Base-by-base conservation (phyloP, 148 eudicot species). In the Persicaria tinctoria region DNA sequence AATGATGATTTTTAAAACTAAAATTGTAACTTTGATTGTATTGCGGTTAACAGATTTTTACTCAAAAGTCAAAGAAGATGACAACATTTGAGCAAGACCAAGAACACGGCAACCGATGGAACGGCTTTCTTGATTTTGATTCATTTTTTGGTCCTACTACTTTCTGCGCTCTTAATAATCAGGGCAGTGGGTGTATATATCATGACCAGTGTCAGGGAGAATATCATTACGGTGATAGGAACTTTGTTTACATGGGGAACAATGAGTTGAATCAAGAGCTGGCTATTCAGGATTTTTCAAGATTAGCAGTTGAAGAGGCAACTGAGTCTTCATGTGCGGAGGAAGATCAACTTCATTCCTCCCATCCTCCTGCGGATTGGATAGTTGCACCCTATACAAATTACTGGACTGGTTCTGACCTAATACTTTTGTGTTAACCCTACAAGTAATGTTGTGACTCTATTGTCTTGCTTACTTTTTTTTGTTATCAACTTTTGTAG, bases 231-330 rank as follows among this genome's bases (percentile, higher is more conserved):
- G 59, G 57, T 51, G 80, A 85, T 49, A 72, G 77, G 5, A 75
- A 77, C 10, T 77, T 71, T 77, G 85, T 23, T 59, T 85, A 75
- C 85, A 53, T 80, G 18, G 87, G 88, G 17, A 82, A 84, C 72
- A 92, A 93, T 81, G 92, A 83, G 80, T 74, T 79, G 20, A 73
- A 14, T 71, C 66, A 81, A 51, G 88, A 87, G 18, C 86, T 76
- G 75, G n/a, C 87, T 75, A 86, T 91, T 63, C 94, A 93, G 80
- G 92, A 88, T 77, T 81, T 86, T 51, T 84, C 91, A 68, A 86
- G 83, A 45, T 77, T 88, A 70, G 80, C 86, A 78, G 84, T 86
- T 81, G 84, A 77, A 78, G 89, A 85, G 78, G 82, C 78, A 75
- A 77, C 83, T 82, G 87, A 86, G 82, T 70, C 83, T 74, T 79